Evolutionary conservation across 441 rosid genomes (phyloP).

Genomic region (Manihot esculenta): DNA sequence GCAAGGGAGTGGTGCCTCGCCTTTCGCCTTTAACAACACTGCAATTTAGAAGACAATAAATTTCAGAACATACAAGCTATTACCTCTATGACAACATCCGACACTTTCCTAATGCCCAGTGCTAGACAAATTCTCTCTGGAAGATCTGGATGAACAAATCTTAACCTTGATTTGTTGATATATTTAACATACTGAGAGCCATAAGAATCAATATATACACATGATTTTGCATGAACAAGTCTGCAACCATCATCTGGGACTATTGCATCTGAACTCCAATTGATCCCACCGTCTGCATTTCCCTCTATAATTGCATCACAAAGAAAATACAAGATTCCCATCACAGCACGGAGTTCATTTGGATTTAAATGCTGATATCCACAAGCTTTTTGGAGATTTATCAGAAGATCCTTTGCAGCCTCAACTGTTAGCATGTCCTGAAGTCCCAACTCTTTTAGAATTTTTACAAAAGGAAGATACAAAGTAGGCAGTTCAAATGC

Average conservation of each 20-base stretch:
- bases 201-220: slow-evolving; percentile 78
- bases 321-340: slow-evolving; percentile 82
- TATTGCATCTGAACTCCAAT: slow-evolving; percentile 60
- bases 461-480: slow-evolving; percentile 79
- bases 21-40: too few species aligned
- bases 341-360: slow-evolving; percentile 95
- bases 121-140: slow-evolving; percentile 70
- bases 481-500: slow-evolving; percentile 90
- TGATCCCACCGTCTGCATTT: slow-evolving; percentile 29
- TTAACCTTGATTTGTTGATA: slow-evolving; percentile 76
- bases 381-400: slow-evolving; percentile 72
- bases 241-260: slow-evolving; percentile 98
- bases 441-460: slow-evolving; percentile 91
- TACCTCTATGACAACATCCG: slow-evolving; percentile 94
- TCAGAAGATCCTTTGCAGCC: slow-evolving; percentile 75
- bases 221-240: slow-evolving; percentile 80
- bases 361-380: slow-evolving; percentile 95
- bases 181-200: slow-evolving; percentile 73
- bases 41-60: slow-evolving; percentile 13
- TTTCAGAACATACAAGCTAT: slow-evolving; percentile 15
- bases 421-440: slow-evolving; percentile 71
- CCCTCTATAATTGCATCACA: slow-evolving; percentile 48
- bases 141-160: slow-evolving; percentile 83
- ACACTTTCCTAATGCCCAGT: slow-evolving; percentile 81
- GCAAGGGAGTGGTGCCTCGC: too few species aligned